Evolutionary conservation across 2,329 filamentous ascomycete genomes (phyloP), one percentile per base, ranked within the genome.

Genomic region (Diaporthe sp.): DNA sequence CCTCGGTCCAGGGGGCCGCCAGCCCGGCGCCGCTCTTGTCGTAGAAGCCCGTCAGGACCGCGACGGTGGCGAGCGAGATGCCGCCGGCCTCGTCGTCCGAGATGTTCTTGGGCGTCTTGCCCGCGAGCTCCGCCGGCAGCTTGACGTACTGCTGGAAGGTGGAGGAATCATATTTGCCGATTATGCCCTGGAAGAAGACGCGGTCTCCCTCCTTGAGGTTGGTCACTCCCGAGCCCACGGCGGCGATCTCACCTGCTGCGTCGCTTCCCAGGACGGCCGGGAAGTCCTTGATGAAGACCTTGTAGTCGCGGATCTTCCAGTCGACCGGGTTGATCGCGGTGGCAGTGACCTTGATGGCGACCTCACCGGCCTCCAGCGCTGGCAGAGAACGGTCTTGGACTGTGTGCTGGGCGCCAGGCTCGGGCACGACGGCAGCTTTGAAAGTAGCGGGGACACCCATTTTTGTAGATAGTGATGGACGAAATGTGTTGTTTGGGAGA

Each of bases 71-170:
- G 10, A 80, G 74, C 22, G 79, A 78, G 53, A 83, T 72, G 0
- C 81, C 82, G 6, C 44, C 75, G 46, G 75, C 82, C 39, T 85
- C 68, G 12, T 84, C 78, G 39, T 82, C 79, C 37, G 61, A 81
- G 58, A 82, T 79, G 22, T 39, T 79, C 10, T 59, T 68, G 2
- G 84, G 84, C 0, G 82, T 82, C 73, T 82, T 82, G 37, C 77
- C 80, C 0, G 83, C 78, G 2, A 85, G 79, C 10, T 78, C 79
- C 0, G 81, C 81, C 5, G 81, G 81, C 74, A 83, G 82, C 53
- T 81, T 81, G 77, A 80, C 80, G 75, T 84, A 85, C 71, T 85
- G 81, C 76, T 85, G 84, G 77, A 84, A 85, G 1, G 83, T 83
- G 2, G 77, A 80, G 1, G 78, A 77, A 59, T 82, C 77, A 39